Conservation (phyloP, 441 rosid genomes). For the Syzygium malaccense region DNA sequence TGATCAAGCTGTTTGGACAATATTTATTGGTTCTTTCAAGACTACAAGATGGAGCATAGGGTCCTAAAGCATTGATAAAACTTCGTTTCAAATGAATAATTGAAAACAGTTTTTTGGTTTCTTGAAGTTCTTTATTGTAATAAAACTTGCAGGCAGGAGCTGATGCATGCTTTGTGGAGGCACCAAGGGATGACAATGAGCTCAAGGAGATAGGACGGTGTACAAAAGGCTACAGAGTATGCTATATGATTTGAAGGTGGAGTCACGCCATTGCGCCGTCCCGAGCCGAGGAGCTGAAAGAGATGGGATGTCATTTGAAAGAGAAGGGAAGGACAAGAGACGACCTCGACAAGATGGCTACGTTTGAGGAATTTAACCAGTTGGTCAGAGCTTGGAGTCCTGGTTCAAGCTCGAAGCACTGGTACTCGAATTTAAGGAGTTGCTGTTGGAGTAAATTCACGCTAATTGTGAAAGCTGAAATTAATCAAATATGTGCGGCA, state of each 20-base stretch:
- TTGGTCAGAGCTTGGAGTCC: constrained; percentile 11
- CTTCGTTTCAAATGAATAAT: neutral
- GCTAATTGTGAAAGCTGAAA: neutral
- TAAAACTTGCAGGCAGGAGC: constrained; percentile 33
- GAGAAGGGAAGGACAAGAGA: constrained; percentile 16
- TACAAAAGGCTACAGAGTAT: constrained; percentile 37
- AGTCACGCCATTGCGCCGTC: constrained; percentile 32
- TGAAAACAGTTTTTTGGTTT: neutral
- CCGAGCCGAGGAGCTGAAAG: constrained; percentile 49
- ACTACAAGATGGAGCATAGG: neutral
- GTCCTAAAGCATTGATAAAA: neutral
- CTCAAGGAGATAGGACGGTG: constrained; percentile 30
- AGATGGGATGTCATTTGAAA: constrained; percentile 35
- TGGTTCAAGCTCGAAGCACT: constrained; percentile 14
- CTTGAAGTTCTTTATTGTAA: neutral
- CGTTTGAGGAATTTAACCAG: constrained; percentile 19
- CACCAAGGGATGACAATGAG: constrained; percentile 40
- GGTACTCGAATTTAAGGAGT: neutral
- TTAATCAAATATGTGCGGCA: neutral
- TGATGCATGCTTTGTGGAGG: constrained; percentile 44
- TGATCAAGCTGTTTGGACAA: neutral
- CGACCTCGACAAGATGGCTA: constrained; percentile 12
- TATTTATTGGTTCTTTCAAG: neutral
- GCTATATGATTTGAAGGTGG: constrained; percentile 52
- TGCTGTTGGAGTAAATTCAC: neutral